Evolutionary conservation across 1,139 yeast genomes (phyloP).

Genomic region (Hemisphaericaspora xylofermentans): DNA sequence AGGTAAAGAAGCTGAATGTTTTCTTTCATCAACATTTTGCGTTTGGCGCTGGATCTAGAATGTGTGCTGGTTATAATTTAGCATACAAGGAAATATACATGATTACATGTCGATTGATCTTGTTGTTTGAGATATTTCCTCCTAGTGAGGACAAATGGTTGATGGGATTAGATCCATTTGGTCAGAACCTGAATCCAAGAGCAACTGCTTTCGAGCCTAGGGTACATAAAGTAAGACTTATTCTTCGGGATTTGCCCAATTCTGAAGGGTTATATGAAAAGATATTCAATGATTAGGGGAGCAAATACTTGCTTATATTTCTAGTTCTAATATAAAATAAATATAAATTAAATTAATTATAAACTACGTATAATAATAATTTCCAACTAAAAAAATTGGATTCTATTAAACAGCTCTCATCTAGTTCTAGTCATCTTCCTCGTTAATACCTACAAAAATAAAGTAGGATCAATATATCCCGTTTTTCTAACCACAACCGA

Average conservation of each 20-base stretch:
- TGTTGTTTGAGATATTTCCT: constrained; percentile 38
- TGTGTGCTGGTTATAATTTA: constrained; percentile 65
- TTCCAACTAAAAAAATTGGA: not conserved
- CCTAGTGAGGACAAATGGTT: constrained; percentile 29
- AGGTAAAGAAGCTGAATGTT: constrained; percentile 16
- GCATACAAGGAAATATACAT: constrained; percentile 63
- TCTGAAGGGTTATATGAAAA: constrained; percentile 23
- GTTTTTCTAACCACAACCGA: constrained; percentile 65
- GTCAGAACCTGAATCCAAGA: constrained; percentile 45
- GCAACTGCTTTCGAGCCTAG: constrained; percentile 64
- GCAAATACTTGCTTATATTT: not conserved
- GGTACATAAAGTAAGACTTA: constrained; percentile 35
- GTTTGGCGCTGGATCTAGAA: constrained; percentile 70
- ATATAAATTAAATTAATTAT: not conserved
- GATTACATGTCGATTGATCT: constrained; percentile 30
- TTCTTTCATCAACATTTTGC: constrained; percentile 51
- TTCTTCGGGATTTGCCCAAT: constrained; percentile 22
- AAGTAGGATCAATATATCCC: constrained; percentile 55
- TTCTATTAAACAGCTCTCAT: constrained; percentile 1
- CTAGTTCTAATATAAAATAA: not conserved
- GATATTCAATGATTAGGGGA: constrained; percentile 8
- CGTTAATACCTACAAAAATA: constrained; percentile 5
- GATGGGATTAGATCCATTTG: constrained; percentile 52
- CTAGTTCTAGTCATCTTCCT: constrained; percentile 3
- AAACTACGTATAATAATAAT: not conserved